Evolutionary conservation across 2,329 filamentous ascomycete species (phyloP), one percentile per base, ranked within the genome.

Genomic region (Cordyceps militaris): DNA sequence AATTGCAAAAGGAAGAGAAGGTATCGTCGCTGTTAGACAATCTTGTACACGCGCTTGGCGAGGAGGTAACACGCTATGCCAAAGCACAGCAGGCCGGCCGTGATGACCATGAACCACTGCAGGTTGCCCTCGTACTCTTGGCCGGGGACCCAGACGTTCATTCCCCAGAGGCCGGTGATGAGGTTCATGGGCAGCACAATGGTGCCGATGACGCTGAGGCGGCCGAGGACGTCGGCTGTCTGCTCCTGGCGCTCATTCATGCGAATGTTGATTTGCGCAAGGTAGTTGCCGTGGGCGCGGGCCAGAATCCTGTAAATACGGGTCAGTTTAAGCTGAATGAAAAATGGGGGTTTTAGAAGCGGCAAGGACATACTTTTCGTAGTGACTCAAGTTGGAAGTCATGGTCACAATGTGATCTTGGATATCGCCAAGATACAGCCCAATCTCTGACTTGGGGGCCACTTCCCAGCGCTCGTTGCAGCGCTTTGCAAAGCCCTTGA

Each of bases 131-230:
- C 91, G 59, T 85, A 76, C 47, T 93, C 87, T 71, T 97, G 93
- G 1, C 94, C 94, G 0, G 94, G 94, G 0, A 99, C 94, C 78
- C 90, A 91, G 36, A 93, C 89, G 78, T 99, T 99, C 93, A 97
- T 97, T 53, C 93, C 94, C 92, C 93, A 99, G 66, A 97, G 85
- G 64, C 94, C 94, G 2, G 94, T 97, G 66, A 99, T 93, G 69
- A 99, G 96, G 70, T 99, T 99, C 92, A 99, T 96, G 11, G 94
- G 94, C 58, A 99, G 77, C 3, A 99, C 93, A 64, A 99, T 97
- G 6, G 94, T 99, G 63, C 94, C 94, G 1, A 99, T 79, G 1
- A 99, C 94, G 0, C 94, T 97, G 60, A 99, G 81, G 72, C 94
- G 96, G 62, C 92, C 92, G 13, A 99, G 82, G 1, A 97, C 91